phyloP scores from a whole-genome alignment of 176 grass and related monocot species.

The Aegilops longissima region DNA sequence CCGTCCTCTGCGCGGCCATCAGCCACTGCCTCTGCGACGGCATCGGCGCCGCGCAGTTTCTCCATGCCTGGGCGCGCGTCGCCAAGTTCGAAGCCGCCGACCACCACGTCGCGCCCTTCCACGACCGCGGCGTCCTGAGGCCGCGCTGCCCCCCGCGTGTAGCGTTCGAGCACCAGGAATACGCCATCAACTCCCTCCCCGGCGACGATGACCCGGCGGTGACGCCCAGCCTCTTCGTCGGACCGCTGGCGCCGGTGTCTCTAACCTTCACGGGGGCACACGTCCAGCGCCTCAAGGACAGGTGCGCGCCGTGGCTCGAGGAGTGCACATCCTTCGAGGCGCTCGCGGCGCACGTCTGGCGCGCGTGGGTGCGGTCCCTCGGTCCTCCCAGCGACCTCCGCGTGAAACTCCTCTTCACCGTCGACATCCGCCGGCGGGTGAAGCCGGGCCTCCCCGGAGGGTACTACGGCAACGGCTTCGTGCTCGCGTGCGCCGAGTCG shows the following conservation, averaged over 20 bases:
- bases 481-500: constrained; percentile 67
- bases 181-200: not conserved
- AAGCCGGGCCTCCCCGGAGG: constrained; percentile 58
- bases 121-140: constrained; percentile 61
- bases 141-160: constrained; percentile 55
- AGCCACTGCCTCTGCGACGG: constrained; percentile 93
- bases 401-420: constrained; percentile 86
- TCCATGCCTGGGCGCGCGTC: constrained; percentile 73
- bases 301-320: constrained; percentile 15
- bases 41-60: constrained; percentile 76
- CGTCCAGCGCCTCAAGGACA: constrained; percentile 55
- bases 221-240: too few species aligned
- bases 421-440: constrained; percentile 46
- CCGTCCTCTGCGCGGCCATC: constrained; percentile 73
- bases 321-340: constrained; percentile 87
- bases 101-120: constrained; percentile 28
- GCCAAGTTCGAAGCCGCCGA: not conserved
- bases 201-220: rapidly evolving
- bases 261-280: too few species aligned
- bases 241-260: too few species aligned
- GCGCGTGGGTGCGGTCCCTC: constrained; percentile 58
- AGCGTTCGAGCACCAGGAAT: constrained; percentile 78
- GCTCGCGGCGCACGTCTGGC: constrained; percentile 75
- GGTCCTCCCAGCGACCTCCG: constrained; percentile 41
- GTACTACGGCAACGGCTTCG: constrained; percentile 84